These are phyloP conservation scores for Volvox carteri DNA, from an alignment of 163 green algal genomes.

Conservation along the genomic window DNA sequence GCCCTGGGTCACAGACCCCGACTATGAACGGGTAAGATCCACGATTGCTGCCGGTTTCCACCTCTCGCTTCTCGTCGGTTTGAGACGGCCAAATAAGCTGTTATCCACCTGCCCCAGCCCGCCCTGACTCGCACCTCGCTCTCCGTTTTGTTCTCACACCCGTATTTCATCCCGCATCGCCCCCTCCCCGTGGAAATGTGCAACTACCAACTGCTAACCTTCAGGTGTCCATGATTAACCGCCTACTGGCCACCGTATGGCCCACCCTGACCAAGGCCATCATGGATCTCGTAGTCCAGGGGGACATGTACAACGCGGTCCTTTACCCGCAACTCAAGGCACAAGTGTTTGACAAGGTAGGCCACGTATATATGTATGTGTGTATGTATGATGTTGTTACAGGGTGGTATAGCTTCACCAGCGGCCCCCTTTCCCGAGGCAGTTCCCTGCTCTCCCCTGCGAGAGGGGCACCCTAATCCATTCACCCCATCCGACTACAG, in stretches of 20 bases:
- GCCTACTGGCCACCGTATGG: conserved; percentile 52
- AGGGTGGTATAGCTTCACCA: no score
- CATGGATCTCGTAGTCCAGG: conserved; percentile 43
- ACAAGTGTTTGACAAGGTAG: conserved; percentile 63
- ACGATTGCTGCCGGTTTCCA: background rate
- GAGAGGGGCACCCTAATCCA: no score
- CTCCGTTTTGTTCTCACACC: background rate
- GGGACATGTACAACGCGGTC: conserved; percentile 42
- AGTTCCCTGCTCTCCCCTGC: no score
- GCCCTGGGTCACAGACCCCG: conserved; percentile 64
- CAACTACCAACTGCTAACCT: no score
- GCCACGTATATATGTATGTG: no score
- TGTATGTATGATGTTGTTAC: no score
- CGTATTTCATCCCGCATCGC: background rate
- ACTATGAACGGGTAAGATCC: conserved; percentile 61
- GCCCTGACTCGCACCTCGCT: background rate
- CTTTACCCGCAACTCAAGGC: conserved; percentile 57
- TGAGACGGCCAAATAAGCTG: no score
- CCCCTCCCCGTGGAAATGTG: no score
- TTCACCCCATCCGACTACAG: no score
- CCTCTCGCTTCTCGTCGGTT: no score
- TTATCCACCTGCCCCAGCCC: no score
- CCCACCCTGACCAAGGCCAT: conserved; percentile 59
- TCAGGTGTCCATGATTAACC: conserved; percentile 65
- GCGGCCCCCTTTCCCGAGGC: no score